phyloP scores from a whole-genome alignment of 192 early-diverging fungal genomes.

The Coemansia sp. region DNA sequence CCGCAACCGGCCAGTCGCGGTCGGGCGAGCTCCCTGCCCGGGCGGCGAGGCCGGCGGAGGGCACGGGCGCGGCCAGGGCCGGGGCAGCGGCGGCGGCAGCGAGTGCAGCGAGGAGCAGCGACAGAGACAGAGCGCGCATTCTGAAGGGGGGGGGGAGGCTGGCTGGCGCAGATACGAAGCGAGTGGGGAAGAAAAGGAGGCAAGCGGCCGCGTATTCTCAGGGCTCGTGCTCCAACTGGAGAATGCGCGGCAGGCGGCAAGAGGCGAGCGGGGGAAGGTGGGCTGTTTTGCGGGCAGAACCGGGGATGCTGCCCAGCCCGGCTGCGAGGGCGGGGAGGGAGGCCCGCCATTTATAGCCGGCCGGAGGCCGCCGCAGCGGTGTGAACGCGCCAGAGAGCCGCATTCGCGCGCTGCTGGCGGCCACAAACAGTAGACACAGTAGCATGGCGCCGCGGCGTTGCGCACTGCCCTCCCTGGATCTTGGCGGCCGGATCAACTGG shows the following conservation, averaged over 20 bases:
- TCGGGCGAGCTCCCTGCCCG: conserved; percentile 11
- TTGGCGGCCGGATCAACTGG: too few relatives aligned
- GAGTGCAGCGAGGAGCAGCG: conserved; percentile 18
- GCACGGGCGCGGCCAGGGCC: conserved; percentile 27
- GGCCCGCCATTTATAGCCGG: conserved; percentile 7
- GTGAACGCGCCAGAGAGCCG: too few relatives aligned
- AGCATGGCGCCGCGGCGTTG: too few relatives aligned
- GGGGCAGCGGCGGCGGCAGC: conserved; percentile 9
- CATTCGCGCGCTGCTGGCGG: too few relatives aligned
- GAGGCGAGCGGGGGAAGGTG: conserved; percentile 5
- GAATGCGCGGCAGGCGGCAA: conserved; percentile 4
- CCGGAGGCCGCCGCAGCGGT: too few relatives aligned
- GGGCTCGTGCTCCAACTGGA: background rate
- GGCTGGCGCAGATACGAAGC: too few relatives aligned
- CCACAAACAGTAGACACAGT: too few relatives aligned
- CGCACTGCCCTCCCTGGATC: too few relatives aligned
- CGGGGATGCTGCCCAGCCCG: background rate
- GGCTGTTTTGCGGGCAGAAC: conserved; percentile 1
- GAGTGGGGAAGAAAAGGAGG: background rate
- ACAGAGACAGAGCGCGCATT: conserved; percentile 18
- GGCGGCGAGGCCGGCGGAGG: background rate
- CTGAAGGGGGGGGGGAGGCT: background rate
- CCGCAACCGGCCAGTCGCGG: conserved; percentile 44
- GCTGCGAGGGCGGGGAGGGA: too few relatives aligned
- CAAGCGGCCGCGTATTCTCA: background rate